Percentiles rank a stretch among this genome's conserved stretches.
Conservation (phyloP, 2,329 filamentous ascomycete genomes). For the Hortaea werneckii region DNA sequence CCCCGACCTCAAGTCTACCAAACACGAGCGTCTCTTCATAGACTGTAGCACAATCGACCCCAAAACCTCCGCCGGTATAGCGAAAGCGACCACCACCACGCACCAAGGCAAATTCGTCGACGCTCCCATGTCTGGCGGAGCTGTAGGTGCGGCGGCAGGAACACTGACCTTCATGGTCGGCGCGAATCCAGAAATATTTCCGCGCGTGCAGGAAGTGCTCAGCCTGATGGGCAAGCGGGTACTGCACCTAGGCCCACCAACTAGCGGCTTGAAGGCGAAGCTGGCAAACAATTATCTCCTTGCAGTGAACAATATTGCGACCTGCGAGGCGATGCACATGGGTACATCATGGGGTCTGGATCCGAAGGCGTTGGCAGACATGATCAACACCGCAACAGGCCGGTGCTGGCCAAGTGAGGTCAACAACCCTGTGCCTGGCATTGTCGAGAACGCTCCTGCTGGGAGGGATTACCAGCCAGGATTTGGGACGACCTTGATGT, state of each 20-base stretch:
- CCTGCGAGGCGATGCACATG: conserved; percentile 57
- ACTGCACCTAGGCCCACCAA: conserved; percentile 75
- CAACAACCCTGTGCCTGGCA: conserved; percentile 88
- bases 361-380: conserved; percentile 59
- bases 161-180: conserved; percentile 96
- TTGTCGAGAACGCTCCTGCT: conserved; percentile 66
- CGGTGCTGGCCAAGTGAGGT: conserved; percentile 91
- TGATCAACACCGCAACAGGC: conserved; percentile 93
- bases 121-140: conserved; percentile 92
- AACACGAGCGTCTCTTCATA: conserved; percentile 65
- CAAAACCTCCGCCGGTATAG: conserved; percentile 68
- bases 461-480: conserved; percentile 55
- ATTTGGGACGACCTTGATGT: conserved; percentile 40
- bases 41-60: conserved; percentile 97
- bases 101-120: conserved; percentile 74
- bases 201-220: conserved; percentile 58
- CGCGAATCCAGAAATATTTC: conserved; percentile 49
- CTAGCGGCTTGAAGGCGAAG: conserved; percentile 80
- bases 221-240: conserved; percentile 77
- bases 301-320: conserved; percentile 79
- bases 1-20: conserved; percentile 41
- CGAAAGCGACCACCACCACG: conserved; percentile 55
- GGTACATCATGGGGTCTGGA: conserved; percentile 54
- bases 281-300: conserved; percentile 96
- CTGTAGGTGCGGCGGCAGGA: conserved; percentile 78